Evolutionary conservation across 2,329 filamentous ascomycete species (phyloP).

Genomic region (Acarospora socialis): DNA sequence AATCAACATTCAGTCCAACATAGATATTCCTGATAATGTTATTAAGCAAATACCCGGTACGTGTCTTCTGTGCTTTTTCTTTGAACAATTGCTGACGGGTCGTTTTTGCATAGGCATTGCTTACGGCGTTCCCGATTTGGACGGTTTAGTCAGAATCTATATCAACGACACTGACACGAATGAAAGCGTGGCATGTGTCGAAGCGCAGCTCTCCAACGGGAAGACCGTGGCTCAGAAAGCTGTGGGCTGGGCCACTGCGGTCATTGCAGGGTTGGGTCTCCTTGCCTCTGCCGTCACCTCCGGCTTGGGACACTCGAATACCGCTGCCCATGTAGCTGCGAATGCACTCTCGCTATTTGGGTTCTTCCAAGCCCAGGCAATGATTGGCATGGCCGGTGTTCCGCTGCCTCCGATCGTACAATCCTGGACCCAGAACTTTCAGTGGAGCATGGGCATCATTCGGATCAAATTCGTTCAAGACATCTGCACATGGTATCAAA

Average conservation of each 20-base stretch:
- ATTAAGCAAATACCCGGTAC: slow-evolving; percentile 53
- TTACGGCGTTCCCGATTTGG: slow-evolving; percentile 80
- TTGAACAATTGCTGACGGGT: too few relatives aligned
- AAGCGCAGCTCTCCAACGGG: slow-evolving; percentile 77
- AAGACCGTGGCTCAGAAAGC: slow-evolving; percentile 81
- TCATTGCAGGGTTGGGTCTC: slow-evolving; percentile 73
- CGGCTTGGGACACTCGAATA: slow-evolving; percentile 82
- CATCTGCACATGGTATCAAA: slow-evolving; percentile 91
- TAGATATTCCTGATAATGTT: slow-evolving; percentile 43
- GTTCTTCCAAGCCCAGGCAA: slow-evolving; percentile 89
- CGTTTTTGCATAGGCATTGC: slow-evolving; percentile 49
- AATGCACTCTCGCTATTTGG: slow-evolving; percentile 88
- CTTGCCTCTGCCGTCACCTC: slow-evolving; percentile 78
- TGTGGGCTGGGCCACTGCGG: slow-evolving; percentile 78
- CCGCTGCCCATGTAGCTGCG: slow-evolving; percentile 83
- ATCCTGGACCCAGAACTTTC: slow-evolving; percentile 93
- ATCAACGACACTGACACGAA: slow-evolving; percentile 57
- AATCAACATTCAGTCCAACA: slow-evolving; percentile 60
- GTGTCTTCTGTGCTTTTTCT: slow-evolving; percentile 16
- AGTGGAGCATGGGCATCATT: slow-evolving; percentile 97
- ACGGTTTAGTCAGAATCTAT: slow-evolving; percentile 68
- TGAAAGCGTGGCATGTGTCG: slow-evolving; percentile 65
- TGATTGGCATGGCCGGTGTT: slow-evolving; percentile 73
- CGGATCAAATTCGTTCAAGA: slow-evolving; percentile 71
- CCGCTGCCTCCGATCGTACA: slow-evolving; percentile 74